Base-by-base conservation (phyloP, 495 filamentous ascomycete species). In the Podospora fimiseda region DNA sequence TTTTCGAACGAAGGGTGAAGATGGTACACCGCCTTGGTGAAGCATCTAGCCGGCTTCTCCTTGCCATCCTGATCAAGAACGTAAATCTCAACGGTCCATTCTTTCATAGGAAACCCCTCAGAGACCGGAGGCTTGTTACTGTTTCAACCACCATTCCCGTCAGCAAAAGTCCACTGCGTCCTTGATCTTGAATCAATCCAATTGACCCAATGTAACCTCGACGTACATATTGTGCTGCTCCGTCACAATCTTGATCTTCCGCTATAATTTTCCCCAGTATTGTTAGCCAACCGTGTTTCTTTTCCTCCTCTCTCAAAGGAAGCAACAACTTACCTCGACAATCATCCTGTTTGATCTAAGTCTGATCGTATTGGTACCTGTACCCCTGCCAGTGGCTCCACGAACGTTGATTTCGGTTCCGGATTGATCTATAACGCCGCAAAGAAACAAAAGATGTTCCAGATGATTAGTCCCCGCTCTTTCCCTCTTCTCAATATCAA, bases 1-100 rank as follows among this genome's bases (percentile, higher is more conserved):
- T 87, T 83, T 27, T 81, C 87, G 64, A 99, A 99, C 44, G 88
- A 90, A 14, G 94, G 93, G 67, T 99, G 94, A 19, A 99, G 79
- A 54, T 86, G 86, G 74, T 96, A 99, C 19, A 80, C 82, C 14
- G 84, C 94, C 74, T 91, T 96, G 63, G 91, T 88, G 72, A 96
- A 97, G 68, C 87, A 74, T 44, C 67, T 88, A 8, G 92, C 91
- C 0, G 87, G 81, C 23, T 91, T 76, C 61, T 89, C 72, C 67
- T 86, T 76, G 57, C 81, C 75, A 62, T 77, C 66, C 61, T 83
- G 65, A 61, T 84, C 70, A 53, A 88, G 59, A 57, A 87, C 36
- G 62, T 81, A 73, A 65, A 90, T 70, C 68, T 81, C 67, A 66
- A 86, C 74, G 47, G 81, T 74, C 87, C 87, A 74, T 62, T 85